Base-by-base conservation (phyloP, 1,284 basidiomycete genomes). In the Ustilago nuda region DNA sequence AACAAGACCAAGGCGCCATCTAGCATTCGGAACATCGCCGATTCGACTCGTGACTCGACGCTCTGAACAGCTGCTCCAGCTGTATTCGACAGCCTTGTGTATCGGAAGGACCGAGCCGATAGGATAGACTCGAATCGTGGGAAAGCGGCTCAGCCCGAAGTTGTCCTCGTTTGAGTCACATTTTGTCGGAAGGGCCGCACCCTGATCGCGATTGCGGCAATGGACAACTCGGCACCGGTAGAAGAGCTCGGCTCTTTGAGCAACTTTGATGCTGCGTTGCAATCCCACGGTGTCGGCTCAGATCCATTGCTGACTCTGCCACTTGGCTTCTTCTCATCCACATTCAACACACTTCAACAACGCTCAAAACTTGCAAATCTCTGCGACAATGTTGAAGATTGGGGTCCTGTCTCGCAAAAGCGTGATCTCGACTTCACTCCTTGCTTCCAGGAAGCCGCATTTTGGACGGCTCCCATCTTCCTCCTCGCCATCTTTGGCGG, bases 351-450 rank as follows among this genome's bases (percentile, higher is more conserved):
- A 30, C 39, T 63, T 33, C 63, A 39, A 41, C 53, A 36, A 32
- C 58, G 53, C 3, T 35, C 52, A 13, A 39, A 43, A 17, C 51
- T 76, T 1, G 54, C 36, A n/a, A 56, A 61, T 27, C 56, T 73
- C 8, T 77, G 75, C 59, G 56, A 63, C 61, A 73, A 73, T 35
- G 46, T 58, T 30, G 86, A 84, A 67, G 84, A 92, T 60, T 93
- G 92, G 90, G 87, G 87, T 1, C 87, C 89, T 15, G 86, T 91
- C 48, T 94, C 93, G 8, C 84, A 79, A 8, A 74, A 87, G 0
- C 89, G 93, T 63, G 88, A 90, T 32, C 93, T 94, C 81, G 94
- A 97, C 86, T 83, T 92, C 13, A 92, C 94, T 0, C 89, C 90
- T 8, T 98, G 95, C 86, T 94, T 93, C 79, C 92, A 95, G 82